A percentile compares a stretch with the other conserved stretches of the same genome.
Evolutionary conservation across 192 early-diverging fungal species (phyloP).

Genomic region (Funneliformis geosporum): DNA sequence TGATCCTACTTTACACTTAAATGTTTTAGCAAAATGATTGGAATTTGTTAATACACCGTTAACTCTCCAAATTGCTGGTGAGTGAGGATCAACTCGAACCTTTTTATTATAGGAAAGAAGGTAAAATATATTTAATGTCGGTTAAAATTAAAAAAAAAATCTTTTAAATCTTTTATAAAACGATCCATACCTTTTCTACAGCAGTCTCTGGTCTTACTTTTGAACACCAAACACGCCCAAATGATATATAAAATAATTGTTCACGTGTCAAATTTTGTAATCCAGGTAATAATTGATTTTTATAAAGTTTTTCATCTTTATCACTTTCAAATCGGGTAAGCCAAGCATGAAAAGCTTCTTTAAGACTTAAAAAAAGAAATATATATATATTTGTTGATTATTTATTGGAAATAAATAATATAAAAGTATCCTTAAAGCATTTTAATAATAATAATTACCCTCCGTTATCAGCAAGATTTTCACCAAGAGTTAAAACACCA

Average conservation of each 20-base stretch:
- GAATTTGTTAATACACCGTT: constrained; percentile 71
- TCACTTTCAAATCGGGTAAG: constrained; percentile 33
- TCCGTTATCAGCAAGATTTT: constrained; percentile 75
- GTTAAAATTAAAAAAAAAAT: neutral
- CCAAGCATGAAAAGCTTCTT: constrained; percentile 39
- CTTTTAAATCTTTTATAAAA: neutral
- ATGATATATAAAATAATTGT: constrained; percentile 69
- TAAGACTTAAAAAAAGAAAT: constrained; percentile 52
- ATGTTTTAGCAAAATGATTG: constrained; percentile 65
- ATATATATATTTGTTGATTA: too few species aligned
- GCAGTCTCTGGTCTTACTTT: constrained; percentile 45
- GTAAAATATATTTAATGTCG: neutral
- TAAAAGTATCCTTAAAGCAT: too few species aligned
- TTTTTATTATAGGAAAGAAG: neutral
- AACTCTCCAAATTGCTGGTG: constrained; percentile 66
- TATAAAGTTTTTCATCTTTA: neutral
- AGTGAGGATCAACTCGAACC: constrained; percentile 67
- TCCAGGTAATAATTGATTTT: constrained; percentile 43
- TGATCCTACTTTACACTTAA: constrained; percentile 59
- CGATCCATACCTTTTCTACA: constrained; percentile 45
- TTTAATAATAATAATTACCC: constrained; percentile 45
- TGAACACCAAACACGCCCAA: constrained; percentile 71
- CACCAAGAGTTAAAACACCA: constrained; percentile 59
- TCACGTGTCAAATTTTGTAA: constrained; percentile 55
- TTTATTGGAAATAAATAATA: too few species aligned